phyloP scores from a whole-genome alignment of 225 moss, liverwort and hornwort genomes.

The Physcomitrellopsis africana region DNA sequence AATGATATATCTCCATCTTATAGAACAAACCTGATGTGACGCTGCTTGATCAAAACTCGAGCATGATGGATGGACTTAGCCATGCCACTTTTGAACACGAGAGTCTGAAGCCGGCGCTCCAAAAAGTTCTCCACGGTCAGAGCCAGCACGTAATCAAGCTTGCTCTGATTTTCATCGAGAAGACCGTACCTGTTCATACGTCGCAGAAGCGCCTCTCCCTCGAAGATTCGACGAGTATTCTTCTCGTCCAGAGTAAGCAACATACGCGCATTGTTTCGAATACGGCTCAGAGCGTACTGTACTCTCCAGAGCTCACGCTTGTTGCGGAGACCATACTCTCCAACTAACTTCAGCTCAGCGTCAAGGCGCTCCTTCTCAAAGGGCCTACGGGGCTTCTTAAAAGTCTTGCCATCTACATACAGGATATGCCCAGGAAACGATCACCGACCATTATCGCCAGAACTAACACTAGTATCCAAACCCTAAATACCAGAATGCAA shows the following conservation, averaged over 20 bases:
- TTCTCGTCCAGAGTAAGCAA: too few species aligned
- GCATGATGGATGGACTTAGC: constrained; percentile 41
- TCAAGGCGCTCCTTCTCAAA: constrained; percentile 45
- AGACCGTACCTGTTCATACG: too few species aligned
- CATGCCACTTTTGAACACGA: constrained; percentile 59
- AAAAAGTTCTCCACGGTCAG: constrained; percentile 57
- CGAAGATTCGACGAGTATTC: too few species aligned
- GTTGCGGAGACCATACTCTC: constrained; percentile 60
- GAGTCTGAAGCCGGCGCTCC: constrained; percentile 63
- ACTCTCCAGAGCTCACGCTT: too few species aligned
- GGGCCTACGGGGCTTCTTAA: constrained; percentile 74
- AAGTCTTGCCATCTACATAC: constrained; percentile 21
- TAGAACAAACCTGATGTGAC: constrained; percentile 54
- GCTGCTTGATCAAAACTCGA: constrained; percentile 65
- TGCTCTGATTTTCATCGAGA: too few species aligned
- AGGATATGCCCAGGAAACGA: constrained; percentile 46
- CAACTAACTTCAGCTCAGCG: constrained; percentile 57
- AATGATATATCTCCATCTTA: too few species aligned
- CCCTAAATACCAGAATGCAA: neutral
- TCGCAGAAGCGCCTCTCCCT: too few species aligned
- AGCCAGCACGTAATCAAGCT: constrained; percentile 36
- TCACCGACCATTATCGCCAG: neutral
- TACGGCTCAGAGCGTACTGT: too few species aligned
- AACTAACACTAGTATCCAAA: neutral
- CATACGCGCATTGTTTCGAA: too few species aligned